Percentiles rank a stretch among this genome's conserved stretches.
Conservation (phyloP, 2,329 filamentous ascomycete species). For the Moelleriella libera region DNA sequence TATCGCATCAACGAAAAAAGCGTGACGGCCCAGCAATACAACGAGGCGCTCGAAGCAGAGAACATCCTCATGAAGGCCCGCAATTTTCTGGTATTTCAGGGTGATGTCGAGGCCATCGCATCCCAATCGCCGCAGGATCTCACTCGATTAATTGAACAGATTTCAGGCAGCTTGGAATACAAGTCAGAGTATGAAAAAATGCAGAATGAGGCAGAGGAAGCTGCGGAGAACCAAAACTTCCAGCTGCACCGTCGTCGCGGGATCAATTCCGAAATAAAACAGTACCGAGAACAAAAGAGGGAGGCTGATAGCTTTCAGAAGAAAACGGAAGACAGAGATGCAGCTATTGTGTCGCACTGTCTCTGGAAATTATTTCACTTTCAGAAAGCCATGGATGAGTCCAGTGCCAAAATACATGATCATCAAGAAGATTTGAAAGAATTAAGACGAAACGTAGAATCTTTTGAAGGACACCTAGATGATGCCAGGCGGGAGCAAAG, state of each 20-base stretch:
- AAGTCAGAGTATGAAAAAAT: constrained; percentile 86
- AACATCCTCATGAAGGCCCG: constrained; percentile 97
- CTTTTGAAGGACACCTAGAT: constrained; percentile 68
- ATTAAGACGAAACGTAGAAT: constrained; percentile 73
- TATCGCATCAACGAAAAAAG: constrained; percentile 91
- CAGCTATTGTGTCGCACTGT: constrained; percentile 83
- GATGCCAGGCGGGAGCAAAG: constrained; percentile 73
- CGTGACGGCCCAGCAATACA: constrained; percentile 85
- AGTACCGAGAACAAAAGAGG: constrained; percentile 92
- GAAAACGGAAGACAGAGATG: constrained; percentile 81
- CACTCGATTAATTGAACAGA: constrained; percentile 89
- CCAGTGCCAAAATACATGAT: constrained; percentile 76
- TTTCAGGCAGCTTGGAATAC: constrained; percentile 88
- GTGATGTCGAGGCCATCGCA: constrained; percentile 93
- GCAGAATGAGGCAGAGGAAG: constrained; percentile 76
- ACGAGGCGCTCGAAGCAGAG: constrained; percentile 78
- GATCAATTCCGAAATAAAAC: constrained; percentile 96
- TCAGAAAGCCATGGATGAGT: constrained; percentile 84
- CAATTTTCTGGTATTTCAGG: constrained; percentile 97
- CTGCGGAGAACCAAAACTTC: constrained; percentile 75
- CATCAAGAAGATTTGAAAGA: constrained; percentile 94
- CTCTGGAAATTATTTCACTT: constrained; percentile 96
- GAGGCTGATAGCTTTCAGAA: constrained; percentile 88
- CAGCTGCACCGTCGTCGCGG: constrained; percentile 80
- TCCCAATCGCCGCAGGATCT: constrained; percentile 90